Percentiles rank a stretch among this genome's conserved stretches.
Evolutionary conservation across 2,329 filamentous ascomycete genomes (phyloP).

Genomic region (Nemania sp.): DNA sequence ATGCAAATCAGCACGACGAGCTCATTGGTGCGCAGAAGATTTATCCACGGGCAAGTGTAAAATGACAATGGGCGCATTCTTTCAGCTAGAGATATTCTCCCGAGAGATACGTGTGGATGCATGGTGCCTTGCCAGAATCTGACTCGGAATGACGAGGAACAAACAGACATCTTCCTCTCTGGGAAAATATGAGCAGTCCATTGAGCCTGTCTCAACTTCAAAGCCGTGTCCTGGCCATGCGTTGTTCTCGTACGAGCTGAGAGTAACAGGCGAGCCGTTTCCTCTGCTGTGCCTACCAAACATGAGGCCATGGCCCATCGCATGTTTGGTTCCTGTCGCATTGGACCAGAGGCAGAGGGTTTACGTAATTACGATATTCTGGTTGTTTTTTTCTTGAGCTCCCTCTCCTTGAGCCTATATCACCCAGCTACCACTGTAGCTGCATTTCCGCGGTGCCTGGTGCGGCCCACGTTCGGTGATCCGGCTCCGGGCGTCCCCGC

Average conservation of each 20-base stretch:
- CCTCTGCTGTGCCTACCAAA: too few species aligned
- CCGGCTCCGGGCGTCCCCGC: not conserved
- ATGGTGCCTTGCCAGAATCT: not conserved
- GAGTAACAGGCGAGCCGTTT: too few species aligned
- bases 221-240: not conserved
- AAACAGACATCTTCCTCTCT: not conserved
- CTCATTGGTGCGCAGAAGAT: constrained; percentile 10
- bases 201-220: not conserved
- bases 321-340: too few species aligned
- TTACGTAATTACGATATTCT: too few species aligned
- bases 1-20: constrained; percentile 19
- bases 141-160: not conserved
- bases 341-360: too few species aligned
- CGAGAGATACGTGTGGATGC: constrained; percentile 10
- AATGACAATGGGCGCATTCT: constrained; percentile 17
- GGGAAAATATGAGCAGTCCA: not conserved
- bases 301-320: too few species aligned
- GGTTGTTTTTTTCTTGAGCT: too few species aligned
- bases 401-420: too few species aligned
- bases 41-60: constrained; percentile 28
- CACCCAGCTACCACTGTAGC: too few species aligned
- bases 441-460: too few species aligned
- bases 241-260: not conserved
- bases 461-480: not conserved
- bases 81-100: constrained; percentile 4